Percentiles rank a stretch among this genome's conserved stretches.
These are phyloP conservation scores for Aspergillus sp. DNA, from an alignment of 2,329 filamentous ascomycete species.

Conservation along the genomic window DNA sequence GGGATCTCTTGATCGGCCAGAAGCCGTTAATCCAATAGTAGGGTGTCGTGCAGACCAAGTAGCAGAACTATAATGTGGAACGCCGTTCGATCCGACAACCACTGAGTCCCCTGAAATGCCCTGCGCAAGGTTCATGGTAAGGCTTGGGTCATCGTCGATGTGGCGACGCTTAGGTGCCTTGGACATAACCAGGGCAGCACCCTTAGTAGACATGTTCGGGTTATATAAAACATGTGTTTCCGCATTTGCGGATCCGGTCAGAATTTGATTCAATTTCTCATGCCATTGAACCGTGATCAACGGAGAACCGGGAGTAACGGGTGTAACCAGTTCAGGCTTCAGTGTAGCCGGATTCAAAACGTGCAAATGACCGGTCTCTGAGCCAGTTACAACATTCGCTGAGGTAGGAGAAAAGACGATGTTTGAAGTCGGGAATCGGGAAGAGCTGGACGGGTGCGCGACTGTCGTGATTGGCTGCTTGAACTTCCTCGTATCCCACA, in stretches of 20 bases:
- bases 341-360: conserved; percentile 93
- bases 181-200: conserved; percentile 86
- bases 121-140: conserved; percentile 79
- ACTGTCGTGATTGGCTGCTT: conserved; percentile 82
- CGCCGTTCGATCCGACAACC: conserved; percentile 65
- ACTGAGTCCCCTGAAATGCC: conserved; percentile 84
- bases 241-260: conserved; percentile 88
- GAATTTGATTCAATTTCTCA: conserved; percentile 89
- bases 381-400: conserved; percentile 84
- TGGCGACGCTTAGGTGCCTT: conserved; percentile 93
- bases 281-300: conserved; percentile 90
- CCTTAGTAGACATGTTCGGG: conserved; percentile 75
- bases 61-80: conserved; percentile 75
- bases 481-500: conserved; percentile 97
- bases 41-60: conserved; percentile 62
- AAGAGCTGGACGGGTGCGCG: conserved; percentile 76
- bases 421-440: conserved; percentile 78
- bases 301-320: conserved; percentile 80
- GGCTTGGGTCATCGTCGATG: conserved; percentile 84
- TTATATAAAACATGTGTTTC: conserved; percentile 90
- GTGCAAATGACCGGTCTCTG: conserved; percentile 79
- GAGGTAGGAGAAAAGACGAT: conserved; percentile 87
- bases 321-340: conserved; percentile 77
- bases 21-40: conserved; percentile 72
- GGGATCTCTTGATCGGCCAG: conserved; percentile 75